These are phyloP conservation scores for Pseudozyma hubeiensis DNA, from an alignment of 1,284 basidiomycete species.

Conservation along the genomic window DNA sequence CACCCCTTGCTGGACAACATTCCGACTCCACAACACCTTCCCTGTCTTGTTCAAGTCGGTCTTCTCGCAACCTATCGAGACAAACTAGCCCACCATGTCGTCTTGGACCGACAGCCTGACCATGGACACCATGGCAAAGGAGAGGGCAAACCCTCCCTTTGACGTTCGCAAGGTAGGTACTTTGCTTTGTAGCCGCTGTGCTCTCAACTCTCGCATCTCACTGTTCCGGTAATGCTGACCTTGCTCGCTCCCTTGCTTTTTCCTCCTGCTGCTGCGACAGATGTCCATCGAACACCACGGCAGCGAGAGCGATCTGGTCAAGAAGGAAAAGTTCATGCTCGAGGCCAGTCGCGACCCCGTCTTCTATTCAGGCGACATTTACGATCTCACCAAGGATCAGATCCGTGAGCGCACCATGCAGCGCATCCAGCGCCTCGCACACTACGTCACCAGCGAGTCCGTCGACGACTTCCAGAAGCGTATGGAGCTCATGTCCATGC, in stretches of 20 bases:
- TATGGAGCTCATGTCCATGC: slow-evolving; percentile 71
- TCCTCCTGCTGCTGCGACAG: slow-evolving; percentile 15
- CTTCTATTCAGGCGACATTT: slow-evolving; percentile 73
- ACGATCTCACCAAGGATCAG: slow-evolving; percentile 73
- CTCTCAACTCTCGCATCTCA: background rate
- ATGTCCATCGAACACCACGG: slow-evolving; percentile 70
- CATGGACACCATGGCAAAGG: slow-evolving; percentile 69
- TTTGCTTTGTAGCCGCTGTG: background rate
- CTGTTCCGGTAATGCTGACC: background rate
- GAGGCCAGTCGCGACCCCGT: slow-evolving; percentile 72
- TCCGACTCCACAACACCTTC: background rate
- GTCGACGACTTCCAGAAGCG: slow-evolving; percentile 71
- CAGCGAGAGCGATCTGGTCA: slow-evolving; percentile 66
- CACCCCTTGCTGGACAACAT: no score
- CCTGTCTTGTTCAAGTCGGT: background rate
- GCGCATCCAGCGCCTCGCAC: slow-evolving; percentile 59
- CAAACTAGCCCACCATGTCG: slow-evolving; percentile 40
- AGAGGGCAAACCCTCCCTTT: slow-evolving; percentile 72
- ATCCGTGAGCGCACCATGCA: slow-evolving; percentile 69
- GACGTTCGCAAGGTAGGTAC: slow-evolving; percentile 70
- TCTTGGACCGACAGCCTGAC: slow-evolving; percentile 57
- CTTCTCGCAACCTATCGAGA: slow-evolving; percentile 17
- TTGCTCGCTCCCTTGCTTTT: background rate
- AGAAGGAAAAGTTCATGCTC: slow-evolving; percentile 70
- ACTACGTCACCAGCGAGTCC: slow-evolving; percentile 64